Conservation (phyloP, 768 basidiomycete species). For the Suillus bovinus region DNA sequence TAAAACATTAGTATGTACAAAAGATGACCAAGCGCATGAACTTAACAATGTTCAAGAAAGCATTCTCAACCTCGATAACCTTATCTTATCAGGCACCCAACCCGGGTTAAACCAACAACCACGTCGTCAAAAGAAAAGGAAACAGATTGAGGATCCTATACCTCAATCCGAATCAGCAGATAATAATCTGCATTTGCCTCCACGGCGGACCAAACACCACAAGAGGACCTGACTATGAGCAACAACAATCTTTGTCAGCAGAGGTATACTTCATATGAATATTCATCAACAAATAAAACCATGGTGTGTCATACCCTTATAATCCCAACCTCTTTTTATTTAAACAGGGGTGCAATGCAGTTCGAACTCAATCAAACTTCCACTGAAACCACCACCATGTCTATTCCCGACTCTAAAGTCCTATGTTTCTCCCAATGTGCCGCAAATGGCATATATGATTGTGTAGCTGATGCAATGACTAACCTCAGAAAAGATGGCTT, state of each 20-base stretch:
- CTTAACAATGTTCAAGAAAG: neutral
- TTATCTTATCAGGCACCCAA: neutral
- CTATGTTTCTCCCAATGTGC: neutral
- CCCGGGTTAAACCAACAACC: neutral
- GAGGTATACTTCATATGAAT: too few relatives aligned
- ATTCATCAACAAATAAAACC: too few relatives aligned
- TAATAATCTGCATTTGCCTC: too few relatives aligned
- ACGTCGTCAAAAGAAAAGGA: neutral
- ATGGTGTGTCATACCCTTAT: too few relatives aligned
- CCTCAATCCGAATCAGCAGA: too few relatives aligned
- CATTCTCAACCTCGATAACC: neutral
- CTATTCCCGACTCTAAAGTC: neutral
- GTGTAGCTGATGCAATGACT: fast-evolving
- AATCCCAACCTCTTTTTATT: too few relatives aligned
- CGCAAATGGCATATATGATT: neutral
- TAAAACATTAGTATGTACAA: neutral
- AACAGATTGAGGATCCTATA: neutral
- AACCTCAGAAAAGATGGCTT: neutral
- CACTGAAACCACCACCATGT: neutral
- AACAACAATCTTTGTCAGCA: too few relatives aligned
- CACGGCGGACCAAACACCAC: too few relatives aligned
- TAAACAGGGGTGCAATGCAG: too few relatives aligned
- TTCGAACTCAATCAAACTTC: too few relatives aligned
- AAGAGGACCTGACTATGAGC: too few relatives aligned
- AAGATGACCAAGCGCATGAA: neutral